Base-by-base conservation (phyloP, 345 rosid genomes). In the Populus ilicifolia region DNA sequence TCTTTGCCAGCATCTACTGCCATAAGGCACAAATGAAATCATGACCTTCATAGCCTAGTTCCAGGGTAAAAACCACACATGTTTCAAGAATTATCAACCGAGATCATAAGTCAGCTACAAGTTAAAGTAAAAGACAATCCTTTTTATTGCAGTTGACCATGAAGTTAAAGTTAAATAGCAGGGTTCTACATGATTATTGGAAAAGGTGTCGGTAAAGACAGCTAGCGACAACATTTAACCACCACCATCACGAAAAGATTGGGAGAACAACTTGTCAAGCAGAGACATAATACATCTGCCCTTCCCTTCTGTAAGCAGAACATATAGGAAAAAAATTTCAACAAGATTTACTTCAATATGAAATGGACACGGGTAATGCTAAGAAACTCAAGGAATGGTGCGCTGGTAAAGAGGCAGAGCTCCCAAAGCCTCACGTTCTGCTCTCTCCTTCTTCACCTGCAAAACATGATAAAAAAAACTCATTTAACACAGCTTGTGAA, bases 371-470 rank as follows among this genome's bases (percentile, higher is more conserved):
- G 41, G 2, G 62, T 70, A 59, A 33, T 41, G 16, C 23, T 46
- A 41, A 72, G 62, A 76, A 79, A 79, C 82, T 91, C 48, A 93
- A 25, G 99, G 98, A 73, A 93, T 61, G 2, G 94, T 86, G 80
- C 97, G 97, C 83, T 93, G 93, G 70, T 91, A 94, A 71, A 94
- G 89, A 61, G 98, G 99, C 85, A 92, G 80, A 75, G 99, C 99
- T 77, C 94, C 99, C 86, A 96, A 85, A 71, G 97, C 92, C 77
- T 91, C 95, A 29, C 97, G 95, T 79, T 93, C 99, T 62, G 86
- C 90, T 0, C 79, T 85, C 86, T 96, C 99, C 83, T 77, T 90
- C 86, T 92, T 85, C 76, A 93, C 99, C 99, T 93, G 84, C 85
- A 84, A 73, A 52, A 79, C 35, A 75, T 54, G 35, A 29, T 7